Percentiles rank a stretch among this genome's conserved stretches.
Evolutionary conservation across 768 basidiomycete genomes (phyloP).

Genomic region (Kwoniella dejecticola): DNA sequence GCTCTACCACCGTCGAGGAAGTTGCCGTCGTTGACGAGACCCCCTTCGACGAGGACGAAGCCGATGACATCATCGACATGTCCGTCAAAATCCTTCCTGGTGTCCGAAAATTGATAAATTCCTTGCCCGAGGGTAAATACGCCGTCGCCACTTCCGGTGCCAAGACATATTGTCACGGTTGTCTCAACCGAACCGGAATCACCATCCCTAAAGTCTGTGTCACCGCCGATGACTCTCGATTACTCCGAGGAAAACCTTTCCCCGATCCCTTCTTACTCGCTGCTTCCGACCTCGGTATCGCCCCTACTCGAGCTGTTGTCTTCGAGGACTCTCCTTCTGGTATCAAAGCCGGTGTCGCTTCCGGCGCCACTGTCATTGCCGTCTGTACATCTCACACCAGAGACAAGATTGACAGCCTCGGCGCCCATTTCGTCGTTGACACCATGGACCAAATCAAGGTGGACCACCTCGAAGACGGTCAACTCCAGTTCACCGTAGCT

Average conservation of each 20-base stretch:
- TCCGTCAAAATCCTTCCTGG: slow-evolving; percentile 69
- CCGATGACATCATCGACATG: slow-evolving; percentile 45
- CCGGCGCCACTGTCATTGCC: slow-evolving; percentile 54
- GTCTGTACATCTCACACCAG: slow-evolving; percentile 55
- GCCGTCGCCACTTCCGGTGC: slow-evolving; percentile 76
- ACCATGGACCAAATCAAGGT: slow-evolving; percentile 42
- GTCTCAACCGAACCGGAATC: slow-evolving; percentile 57
- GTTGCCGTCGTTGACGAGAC: slow-evolving; percentile 22
- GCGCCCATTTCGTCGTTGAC: slow-evolving; percentile 42
- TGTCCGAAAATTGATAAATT: slow-evolving; percentile 66
- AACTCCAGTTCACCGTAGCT: slow-evolving; percentile 31
- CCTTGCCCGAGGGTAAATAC: slow-evolving; percentile 67
- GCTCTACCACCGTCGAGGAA: neutral
- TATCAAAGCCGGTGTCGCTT: slow-evolving; percentile 55
- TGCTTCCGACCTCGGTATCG: slow-evolving; percentile 55
- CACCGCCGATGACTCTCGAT: slow-evolving; percentile 73
- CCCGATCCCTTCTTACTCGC: slow-evolving; percentile 57
- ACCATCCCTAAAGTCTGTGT: slow-evolving; percentile 69
- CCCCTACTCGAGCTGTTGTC: slow-evolving; percentile 59
- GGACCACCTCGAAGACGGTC: slow-evolving; percentile 19
- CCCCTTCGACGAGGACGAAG: slow-evolving; percentile 29
- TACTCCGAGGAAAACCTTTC: slow-evolving; percentile 58
- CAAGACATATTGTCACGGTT: slow-evolving; percentile 65
- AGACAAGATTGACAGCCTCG: slow-evolving; percentile 35
- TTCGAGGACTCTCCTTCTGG: slow-evolving; percentile 57